Base-by-base conservation (phyloP, 2,329 filamentous ascomycete species). In the Paecilomyces niveus region DNA sequence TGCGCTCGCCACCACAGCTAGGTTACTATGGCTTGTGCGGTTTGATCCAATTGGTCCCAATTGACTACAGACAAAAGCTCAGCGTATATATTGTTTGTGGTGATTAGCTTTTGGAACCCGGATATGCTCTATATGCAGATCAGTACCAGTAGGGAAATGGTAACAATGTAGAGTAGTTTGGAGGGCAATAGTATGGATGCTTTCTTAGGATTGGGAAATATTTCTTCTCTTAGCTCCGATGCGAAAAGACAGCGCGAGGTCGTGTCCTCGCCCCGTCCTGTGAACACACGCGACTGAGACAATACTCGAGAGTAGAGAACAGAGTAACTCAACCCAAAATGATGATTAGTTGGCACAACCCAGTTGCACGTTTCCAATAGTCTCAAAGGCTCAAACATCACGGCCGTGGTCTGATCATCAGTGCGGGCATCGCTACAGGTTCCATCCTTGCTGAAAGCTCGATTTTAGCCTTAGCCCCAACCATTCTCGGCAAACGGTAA, bases 291-390 rank as follows among this genome's bases (percentile, higher is more conserved):
- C 39, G 15, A 45, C 15, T 45, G 39, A 45, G n/a, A 18, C n/a
- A 18, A 45, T 9, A 8, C 15, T 45, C n/a, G 35, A n/a, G 39
- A 45, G 6, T 7, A 18, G n/a, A 18, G n/a, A 3, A n/a, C 15
- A 45, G 15, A 29, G n/a, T 21, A n/a, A 8, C 39, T 45, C n/a
- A 2, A 45, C 21, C 26, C 26, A 45, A 21, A 45, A n/a, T n/a
- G 39, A 45, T 8, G 18, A 7, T 21, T 45, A 45, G 39, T 56
- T 45, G 45, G 52, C 39, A 56, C 45, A 53, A 21, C 39, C 45
- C 57, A 56, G 31, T 13, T 55, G 53, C 53, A 56, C 57, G 53
- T 39, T 51, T 29, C 22, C 39, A 53, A 52, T 53, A 39, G 53
- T 33, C 13, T 51, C 29, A 11, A 52, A 13, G 13, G 13, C 31